Conservation (phyloP, 257 asterid genomes). For the Datura wrightii region DNA sequence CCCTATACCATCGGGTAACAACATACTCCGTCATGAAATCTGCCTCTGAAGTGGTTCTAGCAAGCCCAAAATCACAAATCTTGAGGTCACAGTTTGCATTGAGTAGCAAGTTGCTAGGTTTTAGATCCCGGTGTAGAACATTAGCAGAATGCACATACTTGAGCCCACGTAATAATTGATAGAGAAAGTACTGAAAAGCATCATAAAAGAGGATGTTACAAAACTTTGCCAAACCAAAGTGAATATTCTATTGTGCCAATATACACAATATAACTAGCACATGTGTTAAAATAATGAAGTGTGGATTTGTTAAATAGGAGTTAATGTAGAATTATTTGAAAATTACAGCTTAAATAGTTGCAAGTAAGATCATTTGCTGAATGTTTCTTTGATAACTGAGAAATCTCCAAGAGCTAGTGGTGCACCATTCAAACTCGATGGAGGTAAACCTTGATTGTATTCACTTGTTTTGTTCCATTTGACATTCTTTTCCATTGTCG, state of each 20-base stretch:
- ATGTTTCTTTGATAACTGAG: not conserved
- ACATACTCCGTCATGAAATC: constrained; percentile 56
- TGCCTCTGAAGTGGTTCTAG: constrained; percentile 51
- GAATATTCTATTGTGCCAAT: constrained; percentile 23
- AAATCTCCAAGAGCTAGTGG: not conserved
- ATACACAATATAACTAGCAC: not conserved
- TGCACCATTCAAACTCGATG: not conserved
- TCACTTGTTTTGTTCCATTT: no score
- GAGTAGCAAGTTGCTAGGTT: constrained; percentile 51
- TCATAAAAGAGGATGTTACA: constrained; percentile 29
- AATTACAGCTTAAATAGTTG: not conserved
- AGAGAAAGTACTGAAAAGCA: constrained; percentile 50
- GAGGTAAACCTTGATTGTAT: not conserved
- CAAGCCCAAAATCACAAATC: constrained; percentile 66
- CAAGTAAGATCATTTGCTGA: not conserved
- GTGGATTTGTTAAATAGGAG: not conserved
- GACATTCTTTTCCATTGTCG: no score
- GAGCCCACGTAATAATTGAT: constrained; percentile 54
- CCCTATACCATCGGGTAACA: constrained; percentile 62
- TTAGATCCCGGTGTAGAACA: constrained; percentile 53
- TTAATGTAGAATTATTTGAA: not conserved
- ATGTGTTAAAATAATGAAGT: not conserved
- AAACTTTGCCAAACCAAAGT: not conserved
- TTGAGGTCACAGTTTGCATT: constrained; percentile 66
- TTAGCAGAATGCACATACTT: constrained; percentile 54